These are phyloP conservation scores for Cladosporium halotolerans DNA, from an alignment of 2,329 filamentous ascomycete species.

Conservation along the genomic window DNA sequence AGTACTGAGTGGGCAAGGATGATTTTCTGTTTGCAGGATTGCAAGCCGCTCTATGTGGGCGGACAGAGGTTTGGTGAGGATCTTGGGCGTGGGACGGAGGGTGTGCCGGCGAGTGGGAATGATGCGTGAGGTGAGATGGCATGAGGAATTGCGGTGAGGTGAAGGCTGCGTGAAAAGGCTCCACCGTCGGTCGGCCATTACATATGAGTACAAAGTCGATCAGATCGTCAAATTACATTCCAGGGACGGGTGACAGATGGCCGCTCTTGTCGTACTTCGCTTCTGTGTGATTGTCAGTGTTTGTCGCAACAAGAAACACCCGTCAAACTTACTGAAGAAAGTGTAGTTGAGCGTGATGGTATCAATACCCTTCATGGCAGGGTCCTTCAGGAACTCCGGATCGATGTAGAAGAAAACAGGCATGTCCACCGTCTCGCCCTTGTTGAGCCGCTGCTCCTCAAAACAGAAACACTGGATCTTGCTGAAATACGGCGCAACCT, in stretches of 20 bases:
- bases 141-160: background rate
- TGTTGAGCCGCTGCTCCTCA: slow-evolving; percentile 86
- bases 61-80: slow-evolving; percentile 25
- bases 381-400: slow-evolving; percentile 84
- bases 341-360: slow-evolving; percentile 96
- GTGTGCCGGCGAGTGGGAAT: slow-evolving; percentile 20
- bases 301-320: background rate
- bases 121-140: slow-evolving; percentile 6
- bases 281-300: slow-evolving; percentile 46
- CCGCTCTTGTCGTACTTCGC: slow-evolving; percentile 80
- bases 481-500: slow-evolving; percentile 95
- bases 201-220: background rate
- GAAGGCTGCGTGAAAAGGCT: no score
- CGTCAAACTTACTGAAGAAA: slow-evolving; percentile 76
- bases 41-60: slow-evolving; percentile 22
- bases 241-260: slow-evolving; percentile 54
- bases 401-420: slow-evolving; percentile 99
- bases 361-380: slow-evolving; percentile 89
- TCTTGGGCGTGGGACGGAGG: slow-evolving; percentile 23
- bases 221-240: slow-evolving; percentile 12
- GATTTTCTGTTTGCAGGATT: slow-evolving; percentile 28
- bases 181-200: background rate
- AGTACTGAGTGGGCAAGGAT: slow-evolving; percentile 28
- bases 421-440: slow-evolving; percentile 97
- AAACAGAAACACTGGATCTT: slow-evolving; percentile 99